Evolutionary conservation across 495 filamentous ascomycete genomes (phyloP).

Genomic region (Tuber brumale): DNA sequence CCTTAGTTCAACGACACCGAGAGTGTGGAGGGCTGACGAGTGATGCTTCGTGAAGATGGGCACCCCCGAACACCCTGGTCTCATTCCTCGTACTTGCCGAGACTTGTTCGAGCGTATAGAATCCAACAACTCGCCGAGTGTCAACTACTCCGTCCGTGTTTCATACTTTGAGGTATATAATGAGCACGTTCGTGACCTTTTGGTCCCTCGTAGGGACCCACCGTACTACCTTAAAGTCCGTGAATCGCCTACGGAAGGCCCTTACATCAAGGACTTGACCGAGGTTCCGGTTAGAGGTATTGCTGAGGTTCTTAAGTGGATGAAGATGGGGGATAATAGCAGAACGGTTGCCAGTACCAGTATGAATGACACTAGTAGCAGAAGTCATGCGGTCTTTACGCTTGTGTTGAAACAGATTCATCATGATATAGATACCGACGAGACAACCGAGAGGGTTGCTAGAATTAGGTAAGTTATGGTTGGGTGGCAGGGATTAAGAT

Average conservation of each 20-base stretch:
- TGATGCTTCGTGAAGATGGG: constrained; percentile 58
- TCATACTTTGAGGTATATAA: constrained; percentile 99
- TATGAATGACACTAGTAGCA: constrained; percentile 96
- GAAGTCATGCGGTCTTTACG: constrained; percentile 95
- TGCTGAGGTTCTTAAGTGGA: constrained; percentile 75
- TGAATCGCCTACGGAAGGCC: constrained; percentile 88
- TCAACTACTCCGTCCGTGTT: constrained; percentile 92
- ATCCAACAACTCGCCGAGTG: constrained; percentile 70
- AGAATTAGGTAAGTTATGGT: constrained; percentile 61
- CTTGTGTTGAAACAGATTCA: constrained; percentile 96
- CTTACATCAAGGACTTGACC: constrained; percentile 95
- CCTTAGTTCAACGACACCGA: no score
- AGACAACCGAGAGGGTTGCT: constrained; percentile 87
- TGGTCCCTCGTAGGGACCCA: constrained; percentile 67
- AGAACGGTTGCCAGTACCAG: constrained; percentile 94
- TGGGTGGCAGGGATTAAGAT: not conserved
- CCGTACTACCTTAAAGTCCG: constrained; percentile 95
- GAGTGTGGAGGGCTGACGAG: constrained; percentile 14
- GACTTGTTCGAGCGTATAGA: constrained; percentile 95
- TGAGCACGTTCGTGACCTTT: constrained; percentile 92
- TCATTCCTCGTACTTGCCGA: constrained; percentile 95
- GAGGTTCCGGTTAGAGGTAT: constrained; percentile 81
- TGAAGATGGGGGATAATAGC: constrained; percentile 81
- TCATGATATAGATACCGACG: constrained; percentile 87
- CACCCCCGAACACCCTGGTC: constrained; percentile 69